phyloP scores from a whole-genome alignment of 1,284 basidiomycete genomes.

The Porogramme epimiltina region DNA sequence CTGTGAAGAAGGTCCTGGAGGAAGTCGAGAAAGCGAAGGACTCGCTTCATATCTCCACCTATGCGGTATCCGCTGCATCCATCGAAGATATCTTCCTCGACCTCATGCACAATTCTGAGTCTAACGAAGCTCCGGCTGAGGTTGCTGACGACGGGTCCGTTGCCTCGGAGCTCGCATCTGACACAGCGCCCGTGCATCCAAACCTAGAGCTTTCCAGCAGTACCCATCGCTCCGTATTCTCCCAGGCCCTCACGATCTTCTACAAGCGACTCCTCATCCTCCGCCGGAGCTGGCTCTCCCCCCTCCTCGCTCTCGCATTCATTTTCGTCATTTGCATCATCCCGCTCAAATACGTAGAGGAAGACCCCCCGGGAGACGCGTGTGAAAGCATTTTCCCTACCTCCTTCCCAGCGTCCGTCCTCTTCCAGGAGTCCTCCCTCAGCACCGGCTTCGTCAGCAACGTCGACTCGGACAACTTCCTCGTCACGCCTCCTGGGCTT shows the following conservation, averaged over 20 bases:
- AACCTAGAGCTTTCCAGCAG: conserved; percentile 50
- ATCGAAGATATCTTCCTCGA: conserved; percentile 82
- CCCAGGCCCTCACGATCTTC: conserved; percentile 71
- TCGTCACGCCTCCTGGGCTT: conserved; percentile 50
- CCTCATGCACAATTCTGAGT: conserved; percentile 62
- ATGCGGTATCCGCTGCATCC: conserved; percentile 71
- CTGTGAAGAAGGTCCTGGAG: conserved; percentile 58
- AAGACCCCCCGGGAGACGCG: too few relatives aligned
- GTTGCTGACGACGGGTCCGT: too few relatives aligned
- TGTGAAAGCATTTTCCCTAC: too few relatives aligned
- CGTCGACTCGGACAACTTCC: conserved; percentile 32
- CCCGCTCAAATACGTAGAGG: too few relatives aligned
- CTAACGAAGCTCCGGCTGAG: too few relatives aligned
- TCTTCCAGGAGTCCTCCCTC: too few relatives aligned
- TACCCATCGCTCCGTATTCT: conserved; percentile 49
- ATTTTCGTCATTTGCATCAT: not conserved
- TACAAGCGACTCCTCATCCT: conserved; percentile 70
- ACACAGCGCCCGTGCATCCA: not conserved
- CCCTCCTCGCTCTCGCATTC: conserved; percentile 53
- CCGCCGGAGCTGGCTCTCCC: conserved; percentile 66
- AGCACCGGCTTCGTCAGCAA: too few relatives aligned
- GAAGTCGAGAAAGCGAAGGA: conserved; percentile 47
- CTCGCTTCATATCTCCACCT: conserved; percentile 45
- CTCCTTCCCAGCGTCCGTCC: too few relatives aligned
- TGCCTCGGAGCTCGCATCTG: too few relatives aligned